phyloP scores from a whole-genome alignment of 78 protist species.

The Dictyostelium intermedium region DNA sequence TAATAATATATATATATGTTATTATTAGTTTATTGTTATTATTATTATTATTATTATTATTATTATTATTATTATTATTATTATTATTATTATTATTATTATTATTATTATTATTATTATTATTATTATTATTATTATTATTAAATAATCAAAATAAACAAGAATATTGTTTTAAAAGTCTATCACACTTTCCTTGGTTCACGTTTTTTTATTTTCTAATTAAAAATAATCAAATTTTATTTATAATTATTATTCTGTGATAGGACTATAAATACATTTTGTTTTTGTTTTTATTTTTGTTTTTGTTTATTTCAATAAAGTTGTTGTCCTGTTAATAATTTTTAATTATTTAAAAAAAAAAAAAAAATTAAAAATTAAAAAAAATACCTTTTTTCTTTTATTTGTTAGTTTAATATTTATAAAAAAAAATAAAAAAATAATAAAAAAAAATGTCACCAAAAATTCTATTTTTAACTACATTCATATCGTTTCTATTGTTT shows the following conservation, averaged over 20 bases:
- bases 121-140: not conserved
- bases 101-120: not conserved
- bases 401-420: too few species aligned
- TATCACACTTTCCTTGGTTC: not conserved
- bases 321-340: not conserved
- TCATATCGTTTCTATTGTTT: not conserved
- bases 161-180: not conserved
- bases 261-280: not conserved
- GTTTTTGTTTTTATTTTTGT: too few species aligned
- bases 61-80: too few species aligned
- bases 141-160: not conserved
- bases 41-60: too few species aligned
- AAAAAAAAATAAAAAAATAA: too few species aligned
- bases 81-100: too few species aligned
- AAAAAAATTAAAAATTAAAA: not conserved
- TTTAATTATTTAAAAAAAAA: too few species aligned
- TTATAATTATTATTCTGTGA: not conserved
- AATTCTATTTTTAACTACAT: not conserved
- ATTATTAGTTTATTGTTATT: too few species aligned
- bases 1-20: too few species aligned
- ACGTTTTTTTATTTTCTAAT: not conserved
- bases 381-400: not conserved
- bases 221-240: not conserved
- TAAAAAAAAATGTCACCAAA: not conserved
- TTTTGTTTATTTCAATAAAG: not conserved